A percentile compares a stretch with the other conserved stretches of the same genome.
Evolutionary conservation across 2,329 filamentous ascomycete genomes (phyloP).

Genomic region (Pestalotiopsis sp.): DNA sequence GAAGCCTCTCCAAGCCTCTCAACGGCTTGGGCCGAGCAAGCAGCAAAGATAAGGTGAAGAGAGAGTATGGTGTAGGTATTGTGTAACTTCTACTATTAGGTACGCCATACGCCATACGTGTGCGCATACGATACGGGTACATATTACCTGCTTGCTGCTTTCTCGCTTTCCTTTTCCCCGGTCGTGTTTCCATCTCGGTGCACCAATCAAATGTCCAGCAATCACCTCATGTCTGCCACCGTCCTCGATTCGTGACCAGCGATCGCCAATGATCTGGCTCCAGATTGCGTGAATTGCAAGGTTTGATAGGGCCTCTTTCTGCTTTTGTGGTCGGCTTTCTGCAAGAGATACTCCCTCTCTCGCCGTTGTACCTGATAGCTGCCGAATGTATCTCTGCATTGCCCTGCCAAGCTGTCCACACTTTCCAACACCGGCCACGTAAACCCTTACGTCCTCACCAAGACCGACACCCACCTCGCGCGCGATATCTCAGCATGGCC

Average conservation of each 20-base stretch:
- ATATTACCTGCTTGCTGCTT: neutral
- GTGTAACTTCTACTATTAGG: neutral
- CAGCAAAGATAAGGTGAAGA: neutral
- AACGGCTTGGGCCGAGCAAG: neutral
- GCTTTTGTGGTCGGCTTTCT: neutral
- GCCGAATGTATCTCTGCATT: neutral
- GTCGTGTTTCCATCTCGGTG: neutral
- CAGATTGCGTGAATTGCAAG: neutral
- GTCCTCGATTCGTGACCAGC: neutral
- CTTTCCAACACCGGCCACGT: conserved; percentile 2
- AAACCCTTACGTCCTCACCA: conserved; percentile 3
- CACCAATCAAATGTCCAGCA: neutral
- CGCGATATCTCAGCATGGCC: neutral
- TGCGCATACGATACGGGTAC: neutral
- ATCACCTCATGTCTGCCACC: neutral
- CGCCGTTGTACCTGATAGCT: neutral
- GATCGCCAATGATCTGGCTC: neutral
- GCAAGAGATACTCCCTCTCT: neutral
- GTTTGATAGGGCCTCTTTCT: neutral
- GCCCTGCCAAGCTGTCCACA: neutral
- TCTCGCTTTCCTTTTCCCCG: neutral
- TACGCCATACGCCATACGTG: neutral
- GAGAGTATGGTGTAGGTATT: neutral
- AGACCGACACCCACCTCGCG: neutral
- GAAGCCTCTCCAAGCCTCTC: neutral